Percentiles rank a stretch among this genome's conserved stretches.
phyloP scores from a whole-genome alignment of 2,329 filamentous ascomycete genomes.

The Cercospora sojina region DNA sequence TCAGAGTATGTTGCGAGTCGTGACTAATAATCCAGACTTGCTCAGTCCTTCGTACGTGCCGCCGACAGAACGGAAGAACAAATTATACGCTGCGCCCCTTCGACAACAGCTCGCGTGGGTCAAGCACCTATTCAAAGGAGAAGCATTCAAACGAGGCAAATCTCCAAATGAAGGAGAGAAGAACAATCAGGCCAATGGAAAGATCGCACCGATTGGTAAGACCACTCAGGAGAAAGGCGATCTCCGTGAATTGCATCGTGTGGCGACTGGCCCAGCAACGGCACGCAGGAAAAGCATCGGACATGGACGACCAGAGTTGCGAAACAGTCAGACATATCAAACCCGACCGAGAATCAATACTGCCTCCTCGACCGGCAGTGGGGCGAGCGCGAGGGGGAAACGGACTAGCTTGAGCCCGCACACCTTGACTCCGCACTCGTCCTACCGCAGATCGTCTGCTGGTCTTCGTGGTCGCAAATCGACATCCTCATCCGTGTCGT shows the following conservation, averaged over 20 bases:
- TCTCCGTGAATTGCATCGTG: slow-evolving; percentile 38
- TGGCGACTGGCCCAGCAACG: slow-evolving; percentile 38
- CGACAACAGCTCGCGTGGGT: slow-evolving; percentile 66
- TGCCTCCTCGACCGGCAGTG: slow-evolving; percentile 38
- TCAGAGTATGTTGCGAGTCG: slow-evolving; percentile 82
- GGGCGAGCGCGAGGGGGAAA: slow-evolving; percentile 39
- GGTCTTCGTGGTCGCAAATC: slow-evolving; percentile 90
- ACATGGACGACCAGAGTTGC: slow-evolving; percentile 39
- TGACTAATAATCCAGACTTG: slow-evolving; percentile 67
- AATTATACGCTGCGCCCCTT: slow-evolving; percentile 61
- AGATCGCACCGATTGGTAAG: slow-evolving; percentile 22
- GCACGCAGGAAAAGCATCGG: slow-evolving; percentile 36
- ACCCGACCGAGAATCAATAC: slow-evolving; percentile 48
- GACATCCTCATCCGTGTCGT: slow-evolving; percentile 91
- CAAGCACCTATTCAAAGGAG: slow-evolving; percentile 71
- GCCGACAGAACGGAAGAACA: slow-evolving; percentile 45
- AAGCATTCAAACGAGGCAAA: slow-evolving; percentile 60
- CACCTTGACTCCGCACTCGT: slow-evolving; percentile 83
- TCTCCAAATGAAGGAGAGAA: slow-evolving; percentile 47
- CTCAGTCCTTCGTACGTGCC: slow-evolving; percentile 53
- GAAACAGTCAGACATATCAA: slow-evolving; percentile 42
- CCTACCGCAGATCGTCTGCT: slow-evolving; percentile 76
- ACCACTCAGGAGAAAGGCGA: slow-evolving; percentile 23
- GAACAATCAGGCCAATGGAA: slow-evolving; percentile 24
- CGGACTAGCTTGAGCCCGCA: slow-evolving; percentile 64